These are phyloP conservation scores for Medicago truncatula DNA, from an alignment of 306 rosid genomes.

Conservation along the genomic window DNA sequence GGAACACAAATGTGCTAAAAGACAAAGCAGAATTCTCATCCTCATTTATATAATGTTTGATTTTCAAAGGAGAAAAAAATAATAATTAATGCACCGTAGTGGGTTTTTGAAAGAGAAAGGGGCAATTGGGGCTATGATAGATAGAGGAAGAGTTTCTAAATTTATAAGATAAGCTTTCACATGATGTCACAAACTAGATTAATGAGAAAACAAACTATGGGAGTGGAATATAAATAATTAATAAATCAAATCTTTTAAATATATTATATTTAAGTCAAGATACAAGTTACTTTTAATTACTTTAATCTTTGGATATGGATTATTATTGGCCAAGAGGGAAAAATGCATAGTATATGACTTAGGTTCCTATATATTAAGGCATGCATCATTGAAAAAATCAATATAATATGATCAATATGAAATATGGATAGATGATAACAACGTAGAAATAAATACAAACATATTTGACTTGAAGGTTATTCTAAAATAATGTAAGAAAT, in stretches of 20 bases:
- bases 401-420: not conserved
- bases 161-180: not conserved
- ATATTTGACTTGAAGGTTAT: not conserved
- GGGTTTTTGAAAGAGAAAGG: not conserved
- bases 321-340: not conserved
- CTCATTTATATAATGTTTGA: not conserved
- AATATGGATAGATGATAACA: not conserved
- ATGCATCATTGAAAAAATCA: not conserved
- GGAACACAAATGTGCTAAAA: conserved; percentile 18
- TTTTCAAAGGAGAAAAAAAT: not conserved
- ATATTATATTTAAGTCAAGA: not conserved
- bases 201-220: not conserved
- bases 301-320: not conserved
- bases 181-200: not conserved
- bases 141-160: not conserved
- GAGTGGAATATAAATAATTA: not conserved
- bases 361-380: not conserved
- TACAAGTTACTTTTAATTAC: not conserved
- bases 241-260: too few species aligned
- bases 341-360: not conserved
- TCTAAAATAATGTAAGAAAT: not conserved
- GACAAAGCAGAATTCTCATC: conserved; percentile 28
- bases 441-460: not conserved
- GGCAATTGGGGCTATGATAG: not conserved
- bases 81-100: not conserved